Evolutionary conservation across 2,329 filamentous ascomycete species (phyloP), one percentile per base, ranked within the genome.

Genomic region (Acrocalymma vagum): DNA sequence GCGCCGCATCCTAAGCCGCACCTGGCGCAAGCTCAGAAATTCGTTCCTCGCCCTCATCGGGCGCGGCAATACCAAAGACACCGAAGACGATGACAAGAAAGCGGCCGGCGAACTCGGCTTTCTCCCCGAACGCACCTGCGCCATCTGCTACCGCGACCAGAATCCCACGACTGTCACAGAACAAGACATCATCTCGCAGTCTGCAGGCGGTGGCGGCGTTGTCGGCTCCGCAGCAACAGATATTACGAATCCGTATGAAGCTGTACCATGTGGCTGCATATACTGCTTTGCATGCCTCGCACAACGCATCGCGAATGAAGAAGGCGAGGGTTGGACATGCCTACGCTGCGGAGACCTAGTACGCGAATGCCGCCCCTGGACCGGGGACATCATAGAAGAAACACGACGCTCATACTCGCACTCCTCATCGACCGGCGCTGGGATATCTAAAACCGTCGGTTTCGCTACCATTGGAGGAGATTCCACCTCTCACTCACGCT

Each of bases 271-370:
- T 60, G 88, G 88, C 1, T 96, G 92, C 68, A 79, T 96, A 44
- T 99, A 97, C 73, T 99, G 94, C 71, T 99, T 95, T 65, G 90
- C 95, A 13, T 99, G 94, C 63, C 72, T 97, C n/a, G 90, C 92
- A 3, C 90, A 91, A 42, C 84, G 89, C 45, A 79, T 99, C 28
- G 93, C 96, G 70, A 84, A 86, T 5, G 93, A 97, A 70, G 93
- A 96, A 66, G 94, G 93, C 21, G 90, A 96, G 63, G 93, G 93
- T 3, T 96, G 92, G 90, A 81, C 84, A 9, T 99, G 94, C 72
- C 74, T 99, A 30, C 82, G 94, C 14, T 99, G 94, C 63, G 92
- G 92, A 13, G 87, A 90, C 62, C 67, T 87, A 14, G 84, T 95
- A 32, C 90, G 87, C 63, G 85, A 92, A 65, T 97, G 93, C 70